Evolutionary conservation across 228 moss, liverwort and hornwort species (phyloP).

Genomic region (Sphagnum fallax): DNA sequence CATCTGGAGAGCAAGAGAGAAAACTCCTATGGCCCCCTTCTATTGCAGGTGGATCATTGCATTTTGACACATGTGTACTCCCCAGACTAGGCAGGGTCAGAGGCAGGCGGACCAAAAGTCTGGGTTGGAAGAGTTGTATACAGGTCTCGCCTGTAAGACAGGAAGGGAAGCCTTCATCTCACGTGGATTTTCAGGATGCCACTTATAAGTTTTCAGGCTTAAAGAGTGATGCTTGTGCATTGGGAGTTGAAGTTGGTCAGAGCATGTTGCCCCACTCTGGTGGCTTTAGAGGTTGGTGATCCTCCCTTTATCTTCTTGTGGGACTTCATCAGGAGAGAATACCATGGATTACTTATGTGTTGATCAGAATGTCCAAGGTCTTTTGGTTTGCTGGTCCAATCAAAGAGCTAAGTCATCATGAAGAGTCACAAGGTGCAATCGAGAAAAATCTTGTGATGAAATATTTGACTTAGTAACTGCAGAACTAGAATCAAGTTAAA

Average conservation of each 20-base stretch:
- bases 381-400: too few species aligned
- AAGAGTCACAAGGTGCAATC: too few species aligned
- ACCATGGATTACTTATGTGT: too few species aligned
- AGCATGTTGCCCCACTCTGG: conserved; percentile 32
- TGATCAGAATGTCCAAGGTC: too few species aligned
- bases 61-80: conserved; percentile 14
- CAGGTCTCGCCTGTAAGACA: conserved; percentile 24
- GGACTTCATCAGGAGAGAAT: too few species aligned
- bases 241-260: conserved; percentile 31
- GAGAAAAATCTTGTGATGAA: too few species aligned
- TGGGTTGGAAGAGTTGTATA: conserved; percentile 66
- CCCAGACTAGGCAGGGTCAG: conserved; percentile 52
- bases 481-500: too few species aligned
- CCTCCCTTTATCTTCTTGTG: background rate
- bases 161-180: conserved; percentile 13
- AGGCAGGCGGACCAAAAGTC: conserved; percentile 70
- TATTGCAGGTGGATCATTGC: conserved; percentile 7
- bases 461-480: too few species aligned
- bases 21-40: conserved; percentile 12
- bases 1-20: conserved; percentile 14
- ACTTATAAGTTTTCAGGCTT: conserved; percentile 13
- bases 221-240: conserved; percentile 16
- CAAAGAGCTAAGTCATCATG: too few species aligned
- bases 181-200: conserved; percentile 8
- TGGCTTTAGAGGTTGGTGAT: conserved; percentile 34